Base-by-base conservation (phyloP, 2,329 filamentous ascomycete genomes). In the Epichloe glyceriae region DNA sequence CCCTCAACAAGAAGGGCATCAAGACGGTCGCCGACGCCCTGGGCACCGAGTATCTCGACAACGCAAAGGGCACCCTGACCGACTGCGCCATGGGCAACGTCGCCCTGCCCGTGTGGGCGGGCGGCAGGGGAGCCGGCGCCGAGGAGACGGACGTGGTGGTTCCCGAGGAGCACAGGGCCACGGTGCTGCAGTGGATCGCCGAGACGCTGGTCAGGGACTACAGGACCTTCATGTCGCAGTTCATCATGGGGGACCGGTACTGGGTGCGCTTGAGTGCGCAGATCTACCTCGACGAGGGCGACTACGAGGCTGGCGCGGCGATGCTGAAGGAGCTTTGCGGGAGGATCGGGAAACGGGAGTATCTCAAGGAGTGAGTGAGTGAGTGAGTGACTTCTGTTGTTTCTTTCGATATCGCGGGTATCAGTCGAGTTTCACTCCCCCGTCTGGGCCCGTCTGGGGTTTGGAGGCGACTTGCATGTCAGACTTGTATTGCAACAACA, bases 201-300 rank as follows among this genome's bases (percentile, higher is more conserved):
- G 63, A 67, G 43, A 71, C 60, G 3, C 61, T 87, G 54, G 65
- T 80, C 14, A 59, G 68, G 1, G 76, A 83, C n/a, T 78, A 81
- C 63, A 74, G 82, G 50, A 93, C 88, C 0, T 91, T 88, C 60
- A 67, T 93, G 48, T 73, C 82, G 1, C 61, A 86, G 3, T 80
- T 80, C 52, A 65, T 74, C 8, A 80, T 89, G 56, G 73, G 68
- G 0, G 76, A 75, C 0, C 73, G 73, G 49, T 77, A 83, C 63
- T 95, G 85, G 85, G 72, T 76, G 0, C 72, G 91, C 46, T 61
- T 95, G 46, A 89, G 85, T 62, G 87, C 79, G 14, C 89, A 95
- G 72, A 76, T 93, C 0, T 97, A 93, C 63, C 67, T 96, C n/a
- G 87, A 88, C 26, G 63, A 83, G 56, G 73, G 73, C 12, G 89